A percentile compares a stretch with the other conserved stretches of the same genome.
Evolutionary conservation across 306 rosid genomes (phyloP).

Genomic region (Glycine soja): DNA sequence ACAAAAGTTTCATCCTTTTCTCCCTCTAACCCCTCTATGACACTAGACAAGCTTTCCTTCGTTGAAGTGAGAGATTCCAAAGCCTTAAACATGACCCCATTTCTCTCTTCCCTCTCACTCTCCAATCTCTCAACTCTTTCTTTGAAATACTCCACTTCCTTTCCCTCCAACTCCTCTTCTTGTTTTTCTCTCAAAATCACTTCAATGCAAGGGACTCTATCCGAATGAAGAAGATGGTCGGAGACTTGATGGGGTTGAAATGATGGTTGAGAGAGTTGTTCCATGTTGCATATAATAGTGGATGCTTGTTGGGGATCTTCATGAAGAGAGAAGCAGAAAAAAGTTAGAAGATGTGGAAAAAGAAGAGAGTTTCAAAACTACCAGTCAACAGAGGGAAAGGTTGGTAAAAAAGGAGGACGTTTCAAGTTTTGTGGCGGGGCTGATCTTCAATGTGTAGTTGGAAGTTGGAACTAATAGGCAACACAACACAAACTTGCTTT

Average conservation of each 20-base stretch:
- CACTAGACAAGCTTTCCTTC: conserved; percentile 51
- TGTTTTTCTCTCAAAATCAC: conserved; percentile 48
- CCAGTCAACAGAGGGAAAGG: conserved; percentile 60
- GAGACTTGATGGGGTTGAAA: not conserved
- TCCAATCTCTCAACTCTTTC: conserved; percentile 25
- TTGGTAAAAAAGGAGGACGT: not conserved
- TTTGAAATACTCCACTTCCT: conserved; percentile 18
- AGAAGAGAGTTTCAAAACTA: conserved; percentile 48
- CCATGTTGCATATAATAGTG: conserved; percentile 54
- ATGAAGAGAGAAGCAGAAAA: conserved; percentile 41
- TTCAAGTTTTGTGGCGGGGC: not conserved
- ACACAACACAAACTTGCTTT: no score
- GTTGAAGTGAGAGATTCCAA: conserved; percentile 52
- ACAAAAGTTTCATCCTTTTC: conserved; percentile 46
- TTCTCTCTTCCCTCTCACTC: conserved; percentile 33
- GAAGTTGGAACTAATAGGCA: no score
- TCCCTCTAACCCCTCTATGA: conserved; percentile 52
- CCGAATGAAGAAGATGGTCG: conserved; percentile 32
- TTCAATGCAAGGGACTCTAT: conserved; percentile 48
- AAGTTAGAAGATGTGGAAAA: conserved; percentile 11
- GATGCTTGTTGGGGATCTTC: conserved; percentile 30
- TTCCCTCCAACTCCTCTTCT: conserved; percentile 23
- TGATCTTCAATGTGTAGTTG: no score
- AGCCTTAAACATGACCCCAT: conserved; percentile 46
- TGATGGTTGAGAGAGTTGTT: conserved; percentile 37